A percentile compares a stretch with the other conserved stretches of the same genome.
Conservation (phyloP, 495 filamentous ascomycete genomes). For the Neurospora sp. region DNA sequence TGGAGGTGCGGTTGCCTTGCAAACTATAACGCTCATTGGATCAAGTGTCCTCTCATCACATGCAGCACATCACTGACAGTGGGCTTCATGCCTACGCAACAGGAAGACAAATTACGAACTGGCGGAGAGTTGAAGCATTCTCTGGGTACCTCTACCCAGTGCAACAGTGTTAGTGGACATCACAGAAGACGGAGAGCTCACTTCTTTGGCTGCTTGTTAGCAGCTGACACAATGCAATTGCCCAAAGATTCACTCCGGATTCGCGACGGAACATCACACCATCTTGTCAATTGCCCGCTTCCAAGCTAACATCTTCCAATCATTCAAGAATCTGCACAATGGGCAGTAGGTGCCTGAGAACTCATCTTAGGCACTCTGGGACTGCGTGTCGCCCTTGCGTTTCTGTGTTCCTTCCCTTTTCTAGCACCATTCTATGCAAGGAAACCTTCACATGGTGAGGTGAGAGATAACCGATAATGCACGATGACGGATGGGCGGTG, state of each 20-base stretch:
- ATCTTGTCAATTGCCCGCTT: neutral
- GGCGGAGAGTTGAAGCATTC: neutral
- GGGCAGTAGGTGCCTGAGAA: neutral
- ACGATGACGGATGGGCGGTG: neutral
- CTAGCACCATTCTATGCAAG: too few relatives aligned
- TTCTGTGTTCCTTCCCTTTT: neutral
- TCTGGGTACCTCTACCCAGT: too few relatives aligned
- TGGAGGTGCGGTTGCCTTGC: too few relatives aligned
- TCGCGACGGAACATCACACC: neutral
- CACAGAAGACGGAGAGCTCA: too few relatives aligned
- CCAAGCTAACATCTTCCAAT: neutral
- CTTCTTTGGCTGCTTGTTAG: too few relatives aligned
- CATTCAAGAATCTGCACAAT: neutral
- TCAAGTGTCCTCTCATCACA: neutral
- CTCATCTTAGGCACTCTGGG: neutral
- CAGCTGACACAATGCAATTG: neutral
- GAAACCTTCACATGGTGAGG: neutral
- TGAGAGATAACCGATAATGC: neutral
- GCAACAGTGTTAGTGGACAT: too few relatives aligned
- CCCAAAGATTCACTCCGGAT: neutral
- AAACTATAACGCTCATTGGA: neutral
- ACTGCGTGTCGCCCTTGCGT: neutral
- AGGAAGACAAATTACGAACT: neutral
- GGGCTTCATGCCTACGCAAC: neutral
- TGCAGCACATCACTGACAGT: neutral